Percentiles rank a stretch among this genome's conserved stretches.
These are phyloP conservation scores for Potentilla sterilis DNA, from an alignment of 306 rosid genomes.

Conservation along the genomic window DNA sequence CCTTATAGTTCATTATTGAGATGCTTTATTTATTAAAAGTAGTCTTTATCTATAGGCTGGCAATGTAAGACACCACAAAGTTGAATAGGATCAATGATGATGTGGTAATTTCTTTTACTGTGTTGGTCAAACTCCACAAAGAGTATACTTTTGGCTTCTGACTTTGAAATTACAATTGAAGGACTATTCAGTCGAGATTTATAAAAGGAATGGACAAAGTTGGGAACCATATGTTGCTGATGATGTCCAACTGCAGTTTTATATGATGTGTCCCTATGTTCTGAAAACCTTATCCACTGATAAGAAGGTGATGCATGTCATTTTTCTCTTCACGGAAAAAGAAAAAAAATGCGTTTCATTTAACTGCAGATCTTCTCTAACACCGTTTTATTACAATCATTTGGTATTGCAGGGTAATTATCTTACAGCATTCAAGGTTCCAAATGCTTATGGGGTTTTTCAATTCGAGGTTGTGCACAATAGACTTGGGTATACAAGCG, in stretches of 20 bases:
- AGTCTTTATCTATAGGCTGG: slow-evolving; percentile 53
- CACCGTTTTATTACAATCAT: background rate
- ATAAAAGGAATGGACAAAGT: slow-evolving; percentile 84
- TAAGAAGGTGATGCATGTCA: slow-evolving; percentile 51
- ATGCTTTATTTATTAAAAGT: slow-evolving; percentile 23
- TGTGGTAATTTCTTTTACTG: slow-evolving; percentile 53
- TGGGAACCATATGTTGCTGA: slow-evolving; percentile 90
- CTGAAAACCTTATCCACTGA: slow-evolving; percentile 79
- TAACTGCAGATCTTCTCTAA: background rate
- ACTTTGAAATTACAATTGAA: slow-evolving; percentile 34
- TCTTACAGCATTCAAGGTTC: slow-evolving; percentile 83
- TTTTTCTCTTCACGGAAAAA: too few relatives aligned
- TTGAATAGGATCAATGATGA: slow-evolving; percentile 92
- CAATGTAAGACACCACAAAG: slow-evolving; percentile 74
- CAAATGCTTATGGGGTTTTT: slow-evolving; percentile 98
- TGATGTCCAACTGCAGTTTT: slow-evolving; percentile 97
- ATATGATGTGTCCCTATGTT: slow-evolving; percentile 99
- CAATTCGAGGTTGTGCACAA: slow-evolving; percentile 92
- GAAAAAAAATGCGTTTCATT: background rate
- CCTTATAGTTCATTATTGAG: background rate
- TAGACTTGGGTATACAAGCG: slow-evolving; percentile 83
- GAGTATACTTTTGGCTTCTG: slow-evolving; percentile 26
- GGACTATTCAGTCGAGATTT: slow-evolving; percentile 88
- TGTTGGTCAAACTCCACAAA: background rate
- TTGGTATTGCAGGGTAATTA: slow-evolving; percentile 60